A percentile compares a stretch with the other conserved stretches of the same genome.
phyloP scores from a whole-genome alignment of 169 alveolate genomes.

The Eimeria sp. region DNA sequence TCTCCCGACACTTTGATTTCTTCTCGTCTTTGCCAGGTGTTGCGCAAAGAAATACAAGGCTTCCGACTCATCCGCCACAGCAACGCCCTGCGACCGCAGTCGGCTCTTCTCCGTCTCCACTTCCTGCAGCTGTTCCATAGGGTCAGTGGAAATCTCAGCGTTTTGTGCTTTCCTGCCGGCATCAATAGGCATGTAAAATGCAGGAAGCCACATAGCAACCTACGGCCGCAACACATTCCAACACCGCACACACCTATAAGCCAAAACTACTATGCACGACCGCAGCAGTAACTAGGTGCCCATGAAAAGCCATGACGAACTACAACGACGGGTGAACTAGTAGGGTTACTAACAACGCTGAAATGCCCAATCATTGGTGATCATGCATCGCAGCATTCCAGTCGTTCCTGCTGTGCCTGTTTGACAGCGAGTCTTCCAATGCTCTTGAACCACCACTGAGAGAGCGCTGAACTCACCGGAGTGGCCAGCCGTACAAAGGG shows the following conservation, averaged over 20 bases:
- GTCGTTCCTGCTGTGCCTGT: neutral
- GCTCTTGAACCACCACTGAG: neutral
- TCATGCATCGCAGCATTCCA: neutral
- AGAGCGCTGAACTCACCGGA: conserved; percentile 36
- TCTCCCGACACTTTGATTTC: neutral
- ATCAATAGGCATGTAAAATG: conserved; percentile 33
- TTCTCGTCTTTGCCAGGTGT: neutral
- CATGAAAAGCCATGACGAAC: neutral
- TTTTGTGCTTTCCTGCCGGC: neutral
- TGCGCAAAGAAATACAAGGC: conserved; percentile 19
- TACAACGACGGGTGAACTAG: neutral
- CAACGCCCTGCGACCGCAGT: conserved; percentile 33
- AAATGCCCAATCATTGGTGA: neutral
- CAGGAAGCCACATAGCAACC: conserved; percentile 79
- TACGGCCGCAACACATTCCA: neutral
- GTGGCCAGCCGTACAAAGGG: conserved; percentile 72
- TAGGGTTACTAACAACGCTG: neutral
- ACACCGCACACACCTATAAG: neutral
- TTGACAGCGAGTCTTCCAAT: neutral
- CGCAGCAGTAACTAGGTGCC: neutral
- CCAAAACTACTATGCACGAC: neutral
- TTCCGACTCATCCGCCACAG: conserved; percentile 29
- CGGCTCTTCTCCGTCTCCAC: conserved; percentile 71
- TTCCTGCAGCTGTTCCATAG: conserved; percentile 48
- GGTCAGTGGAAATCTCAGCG: neutral